phyloP scores from a whole-genome alignment of 805 yeast species.

The Blastobotrys attinorum region DNA sequence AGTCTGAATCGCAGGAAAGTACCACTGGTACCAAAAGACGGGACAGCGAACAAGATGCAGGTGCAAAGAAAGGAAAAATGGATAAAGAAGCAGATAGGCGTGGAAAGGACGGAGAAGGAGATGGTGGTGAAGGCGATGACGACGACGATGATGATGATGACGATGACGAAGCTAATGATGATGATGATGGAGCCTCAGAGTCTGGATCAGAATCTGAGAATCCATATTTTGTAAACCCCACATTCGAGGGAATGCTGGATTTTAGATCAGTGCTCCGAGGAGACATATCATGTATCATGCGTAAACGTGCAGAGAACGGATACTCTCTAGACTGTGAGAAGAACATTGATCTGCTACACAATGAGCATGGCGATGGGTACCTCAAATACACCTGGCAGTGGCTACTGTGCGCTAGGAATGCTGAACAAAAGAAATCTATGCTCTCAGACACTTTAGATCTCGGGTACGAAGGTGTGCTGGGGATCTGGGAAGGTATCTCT shows the following conservation, averaged over 20 bases:
- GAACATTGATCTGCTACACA: slow-evolving; percentile 45
- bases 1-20: too few relatives aligned
- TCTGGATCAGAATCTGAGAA: too few relatives aligned
- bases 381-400: slow-evolving; percentile 85
- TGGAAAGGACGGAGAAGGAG: neutral
- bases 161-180: slow-evolving; percentile 15
- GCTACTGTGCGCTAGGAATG: slow-evolving; percentile 64
- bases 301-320: slow-evolving; percentile 62
- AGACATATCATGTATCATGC: slow-evolving; percentile 68
- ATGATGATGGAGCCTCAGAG: slow-evolving; percentile 6
- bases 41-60: neutral
- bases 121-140: slow-evolving; percentile 1
- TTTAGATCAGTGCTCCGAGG: slow-evolving; percentile 43
- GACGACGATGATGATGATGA: slow-evolving; percentile 14
- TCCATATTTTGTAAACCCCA: slow-evolving; percentile 3
- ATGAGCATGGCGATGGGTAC: slow-evolving; percentile 47
- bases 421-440: slow-evolving; percentile 60
- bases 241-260: slow-evolving; percentile 14
- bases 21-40: too few relatives aligned
- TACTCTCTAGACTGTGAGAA: slow-evolving; percentile 61
- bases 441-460: slow-evolving; percentile 63
- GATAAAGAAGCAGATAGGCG: neutral
- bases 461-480: slow-evolving; percentile 81
- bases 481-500: slow-evolving; percentile 68
- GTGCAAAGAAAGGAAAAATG: neutral